phyloP scores from a whole-genome alignment of 2,329 filamentous ascomycete species.

The Metarhizium rileyi region DNA sequence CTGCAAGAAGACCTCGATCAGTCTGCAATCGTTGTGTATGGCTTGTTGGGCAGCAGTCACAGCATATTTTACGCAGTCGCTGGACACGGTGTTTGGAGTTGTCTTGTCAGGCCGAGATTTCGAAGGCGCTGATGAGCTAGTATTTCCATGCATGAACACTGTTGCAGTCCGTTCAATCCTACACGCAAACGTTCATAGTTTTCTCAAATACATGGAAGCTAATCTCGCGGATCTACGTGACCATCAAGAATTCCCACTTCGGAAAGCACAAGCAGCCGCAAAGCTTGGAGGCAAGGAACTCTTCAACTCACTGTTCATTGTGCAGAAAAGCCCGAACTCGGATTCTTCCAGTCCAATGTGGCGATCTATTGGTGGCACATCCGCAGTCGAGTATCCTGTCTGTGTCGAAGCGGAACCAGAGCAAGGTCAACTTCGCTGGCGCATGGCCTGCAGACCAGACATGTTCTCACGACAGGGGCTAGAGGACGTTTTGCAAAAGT shows the following conservation, averaged over 20 bases:
- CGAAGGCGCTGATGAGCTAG: constrained; percentile 52
- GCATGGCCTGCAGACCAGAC: constrained; percentile 56
- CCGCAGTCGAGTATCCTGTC: constrained; percentile 70
- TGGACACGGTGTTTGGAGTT: constrained; percentile 75
- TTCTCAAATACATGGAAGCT: constrained; percentile 66
- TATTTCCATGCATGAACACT: constrained; percentile 92
- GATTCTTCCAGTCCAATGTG: constrained; percentile 32
- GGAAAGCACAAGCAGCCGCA: constrained; percentile 47
- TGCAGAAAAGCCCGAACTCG: constrained; percentile 30
- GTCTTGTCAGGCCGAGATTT: constrained; percentile 79
- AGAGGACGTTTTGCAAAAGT: constrained; percentile 39
- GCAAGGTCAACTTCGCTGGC: constrained; percentile 51
- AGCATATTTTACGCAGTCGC: constrained; percentile 47
- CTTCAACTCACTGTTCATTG: constrained; percentile 48
- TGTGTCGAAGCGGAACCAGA: constrained; percentile 70
- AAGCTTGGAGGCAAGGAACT: constrained; percentile 27
- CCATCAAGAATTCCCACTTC: constrained; percentile 68
- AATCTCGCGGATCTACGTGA: constrained; percentile 56
- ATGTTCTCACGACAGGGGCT: constrained; percentile 39
- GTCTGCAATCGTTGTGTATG: constrained; percentile 66
- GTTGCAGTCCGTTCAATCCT: constrained; percentile 64
- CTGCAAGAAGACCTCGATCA: constrained; percentile 58
- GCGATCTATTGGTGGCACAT: constrained; percentile 50
- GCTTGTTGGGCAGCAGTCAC: constrained; percentile 66
- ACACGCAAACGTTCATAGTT: constrained; percentile 53